Evolutionary conservation across 495 filamentous ascomycete genomes (phyloP), one percentile per base, ranked within the genome.

Genomic region (Talaromyces proteolyticus): DNA sequence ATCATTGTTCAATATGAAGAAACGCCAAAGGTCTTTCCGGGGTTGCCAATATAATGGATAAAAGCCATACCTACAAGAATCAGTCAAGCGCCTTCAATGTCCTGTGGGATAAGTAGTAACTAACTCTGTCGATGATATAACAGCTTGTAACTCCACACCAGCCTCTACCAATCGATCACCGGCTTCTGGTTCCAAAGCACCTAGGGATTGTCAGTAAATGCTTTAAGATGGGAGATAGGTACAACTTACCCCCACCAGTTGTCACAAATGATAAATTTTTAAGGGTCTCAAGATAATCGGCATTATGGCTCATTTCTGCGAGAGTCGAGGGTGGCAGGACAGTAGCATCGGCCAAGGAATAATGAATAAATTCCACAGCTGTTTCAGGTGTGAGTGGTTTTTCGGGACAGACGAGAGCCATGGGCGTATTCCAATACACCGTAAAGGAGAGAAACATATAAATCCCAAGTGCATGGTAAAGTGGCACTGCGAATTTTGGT

Each of bases 261-360:
- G 42, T 26, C 22, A 44, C 42, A 21, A 44, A 23, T 6, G 21
- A 12, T 16, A 44, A n/a, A 2, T 24, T 44, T 44, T 16, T 14
- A 20, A 44, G 21, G 21, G 42, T 3, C 23, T 44, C 20, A 24
- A 44, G 12, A 44, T 44, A 21, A 22, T 59, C 39, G 0, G 57
- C 51, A 6, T 53, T 52, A 24, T 68, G 19, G 47, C 57, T 58
- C 49, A 68, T 57, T 16, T 66, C 63, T 23, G 61, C 59, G 16
- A 66, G 29, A 6, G 66, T 18, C 0, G 63, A 62, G 1, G 63
- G 64, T 8, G 62, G 52, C 5, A 57, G 47, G 8, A 63, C 10
- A 1, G 40, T 59, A 18, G 18, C 45, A 17, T 56, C 59, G 0
- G 61, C 59, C 6, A 36, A 50, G 8, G 45, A 51, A 10, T 45